Percentiles rank a stretch among this genome's conserved stretches.
phyloP scores from a whole-genome alignment of 2,329 filamentous ascomycete genomes.

The Chrysosporium keratinophilum region DNA sequence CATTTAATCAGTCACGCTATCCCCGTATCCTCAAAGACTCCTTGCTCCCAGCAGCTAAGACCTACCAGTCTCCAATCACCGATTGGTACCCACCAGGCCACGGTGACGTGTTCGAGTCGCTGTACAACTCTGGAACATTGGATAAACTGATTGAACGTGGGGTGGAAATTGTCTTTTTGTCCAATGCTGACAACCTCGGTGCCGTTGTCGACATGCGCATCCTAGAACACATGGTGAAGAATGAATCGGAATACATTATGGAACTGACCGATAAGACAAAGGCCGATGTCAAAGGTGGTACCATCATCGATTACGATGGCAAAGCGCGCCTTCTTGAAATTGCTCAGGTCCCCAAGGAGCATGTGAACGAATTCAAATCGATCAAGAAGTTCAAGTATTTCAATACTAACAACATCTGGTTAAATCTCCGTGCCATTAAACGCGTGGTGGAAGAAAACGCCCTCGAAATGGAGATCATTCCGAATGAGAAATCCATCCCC shows the following conservation, averaged over 20 bases:
- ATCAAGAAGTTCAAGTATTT: constrained; percentile 99
- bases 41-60: constrained; percentile 87
- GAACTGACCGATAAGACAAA: constrained; percentile 99
- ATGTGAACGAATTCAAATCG: constrained; percentile 99
- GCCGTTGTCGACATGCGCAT: constrained; percentile 97
- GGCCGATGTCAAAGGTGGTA: constrained; percentile 99
- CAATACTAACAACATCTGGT: constrained; percentile 99
- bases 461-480: constrained; percentile 98
- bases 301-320: constrained; percentile 98
- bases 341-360: constrained; percentile 98
- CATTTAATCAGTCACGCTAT: constrained; percentile 99
- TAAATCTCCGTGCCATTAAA: constrained; percentile 96
- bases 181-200: constrained; percentile 97
- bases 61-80: constrained; percentile 71
- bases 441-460: constrained; percentile 97
- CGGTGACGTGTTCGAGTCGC: constrained; percentile 98
- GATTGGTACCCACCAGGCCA: constrained; percentile 99
- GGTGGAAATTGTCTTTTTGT: constrained; percentile 96
- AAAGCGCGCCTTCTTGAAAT: constrained; percentile 95
- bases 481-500: constrained; percentile 96
- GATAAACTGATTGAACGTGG: constrained; percentile 92
- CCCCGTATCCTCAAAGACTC: constrained; percentile 98
- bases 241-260: constrained; percentile 97
- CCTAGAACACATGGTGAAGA: constrained; percentile 98
- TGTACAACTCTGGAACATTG: constrained; percentile 97